These are phyloP conservation scores for Calocera cornea DNA, from an alignment of 768 basidiomycete genomes.

Conservation along the genomic window DNA sequence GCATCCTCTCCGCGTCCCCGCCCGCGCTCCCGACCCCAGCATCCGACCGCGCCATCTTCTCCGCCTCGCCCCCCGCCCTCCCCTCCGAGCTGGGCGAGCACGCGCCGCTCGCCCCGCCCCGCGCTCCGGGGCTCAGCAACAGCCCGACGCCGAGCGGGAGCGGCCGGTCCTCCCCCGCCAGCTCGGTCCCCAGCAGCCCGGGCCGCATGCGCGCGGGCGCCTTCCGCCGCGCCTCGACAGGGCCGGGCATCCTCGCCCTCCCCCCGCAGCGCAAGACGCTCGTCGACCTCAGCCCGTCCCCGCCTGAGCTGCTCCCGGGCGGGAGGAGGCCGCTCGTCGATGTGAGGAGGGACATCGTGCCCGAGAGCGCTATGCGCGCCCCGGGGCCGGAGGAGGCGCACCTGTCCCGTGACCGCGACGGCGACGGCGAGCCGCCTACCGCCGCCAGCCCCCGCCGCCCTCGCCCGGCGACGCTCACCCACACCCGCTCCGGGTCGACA, in stretches of 20 bases:
- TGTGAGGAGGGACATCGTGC: background rate
- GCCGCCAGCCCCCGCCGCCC: background rate
- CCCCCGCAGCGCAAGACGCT: background rate
- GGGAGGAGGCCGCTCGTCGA: background rate
- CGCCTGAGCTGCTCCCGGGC: background rate
- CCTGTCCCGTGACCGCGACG: background rate
- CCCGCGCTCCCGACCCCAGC: background rate
- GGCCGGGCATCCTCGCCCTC: background rate
- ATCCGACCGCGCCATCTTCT: background rate
- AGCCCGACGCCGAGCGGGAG: background rate
- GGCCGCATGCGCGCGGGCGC: background rate
- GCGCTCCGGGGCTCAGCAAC: background rate
- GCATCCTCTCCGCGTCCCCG: background rate
- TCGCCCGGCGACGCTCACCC: background rate
- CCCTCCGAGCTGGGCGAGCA: background rate
- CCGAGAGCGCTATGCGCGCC: background rate
- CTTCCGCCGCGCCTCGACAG: background rate
- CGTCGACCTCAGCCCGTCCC: background rate
- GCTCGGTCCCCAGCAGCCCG: background rate
- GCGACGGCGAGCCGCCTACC: background rate
- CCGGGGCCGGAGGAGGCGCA: background rate
- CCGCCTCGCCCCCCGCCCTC: background rate
- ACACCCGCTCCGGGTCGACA: background rate
- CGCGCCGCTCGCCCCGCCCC: background rate
- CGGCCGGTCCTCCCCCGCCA: background rate